Conservation (phyloP, 73 alveolate genomes). For the Blepharisma japonicum region DNA sequence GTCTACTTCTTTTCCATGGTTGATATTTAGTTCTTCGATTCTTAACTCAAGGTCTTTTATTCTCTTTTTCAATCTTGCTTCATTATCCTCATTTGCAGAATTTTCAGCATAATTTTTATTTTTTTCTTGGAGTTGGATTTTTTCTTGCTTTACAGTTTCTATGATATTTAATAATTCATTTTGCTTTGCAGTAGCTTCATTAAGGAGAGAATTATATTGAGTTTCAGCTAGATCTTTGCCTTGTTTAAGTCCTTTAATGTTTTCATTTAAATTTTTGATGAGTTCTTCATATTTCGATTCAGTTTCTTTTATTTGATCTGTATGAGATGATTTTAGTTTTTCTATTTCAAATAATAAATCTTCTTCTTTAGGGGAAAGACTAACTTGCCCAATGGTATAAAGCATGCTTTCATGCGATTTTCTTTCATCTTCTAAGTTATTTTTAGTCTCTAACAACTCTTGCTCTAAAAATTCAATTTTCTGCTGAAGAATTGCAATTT, state of each 20-base stretch:
- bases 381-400: conserved; percentile 48
- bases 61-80: not conserved
- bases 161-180: not conserved
- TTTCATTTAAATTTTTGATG: not conserved
- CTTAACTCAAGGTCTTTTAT: not conserved
- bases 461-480: conserved; percentile 71
- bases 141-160: not conserved
- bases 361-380: conserved; percentile 54
- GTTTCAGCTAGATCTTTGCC: not conserved
- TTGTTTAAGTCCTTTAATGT: not conserved
- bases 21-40: not conserved
- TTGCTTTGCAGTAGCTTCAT: too few species aligned
- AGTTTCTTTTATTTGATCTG: not conserved
- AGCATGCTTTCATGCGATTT: conserved; percentile 28
- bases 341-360: not conserved
- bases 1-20: not conserved
- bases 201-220: not conserved
- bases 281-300: not conserved
- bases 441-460: conserved; percentile 20
- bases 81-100: not conserved
- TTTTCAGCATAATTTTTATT: not conserved
- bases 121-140: conserved; percentile 3
- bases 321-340: not conserved
- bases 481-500: conserved; percentile 75
- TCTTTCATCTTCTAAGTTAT: conserved; percentile 50